phyloP scores from a whole-genome alignment of 306 rosid genomes.

The Arachis hypogaea region DNA sequence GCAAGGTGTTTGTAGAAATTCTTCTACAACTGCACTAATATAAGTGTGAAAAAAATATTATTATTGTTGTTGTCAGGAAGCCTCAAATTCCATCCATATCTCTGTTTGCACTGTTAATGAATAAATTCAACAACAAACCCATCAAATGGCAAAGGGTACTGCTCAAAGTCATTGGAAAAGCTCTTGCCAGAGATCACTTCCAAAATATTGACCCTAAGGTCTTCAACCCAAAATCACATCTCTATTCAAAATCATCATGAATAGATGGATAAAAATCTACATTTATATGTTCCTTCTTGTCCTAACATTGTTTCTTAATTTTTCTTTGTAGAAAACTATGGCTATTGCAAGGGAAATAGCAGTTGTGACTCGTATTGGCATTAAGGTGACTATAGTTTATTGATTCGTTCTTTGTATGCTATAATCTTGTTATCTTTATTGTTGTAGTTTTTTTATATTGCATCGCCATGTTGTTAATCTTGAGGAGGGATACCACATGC shows the following conservation, averaged over 20 bases:
- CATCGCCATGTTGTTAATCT: neutral
- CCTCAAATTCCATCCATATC: conserved; percentile 60
- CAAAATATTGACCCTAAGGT: conserved; percentile 98
- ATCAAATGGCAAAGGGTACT: conserved; percentile 87
- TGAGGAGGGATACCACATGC: neutral
- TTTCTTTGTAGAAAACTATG: conserved; percentile 68
- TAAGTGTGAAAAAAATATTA: neutral
- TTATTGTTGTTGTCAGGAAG: conserved; percentile 39
- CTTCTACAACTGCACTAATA: neutral
- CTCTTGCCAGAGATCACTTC: conserved; percentile 82
- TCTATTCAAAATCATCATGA: neutral
- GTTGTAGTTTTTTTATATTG: conserved; percentile 7
- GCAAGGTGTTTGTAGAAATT: conserved; percentile 33
- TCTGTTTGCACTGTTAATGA: conserved; percentile 58
- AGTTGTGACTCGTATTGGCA: conserved; percentile 79
- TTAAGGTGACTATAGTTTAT: conserved; percentile 66
- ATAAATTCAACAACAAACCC: conserved; percentile 54
- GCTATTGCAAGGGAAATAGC: conserved; percentile 96
- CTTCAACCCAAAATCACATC: conserved; percentile 3
- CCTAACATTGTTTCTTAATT: conserved; percentile 33
- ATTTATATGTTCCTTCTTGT: neutral
- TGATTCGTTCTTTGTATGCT: neutral
- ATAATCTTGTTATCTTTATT: neutral
- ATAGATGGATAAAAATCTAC: neutral
- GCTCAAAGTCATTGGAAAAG: conserved; percentile 97